phyloP scores from a whole-genome alignment of 2,329 filamentous ascomycete genomes.

The Dryadomyces quercus-mongolicae region DNA sequence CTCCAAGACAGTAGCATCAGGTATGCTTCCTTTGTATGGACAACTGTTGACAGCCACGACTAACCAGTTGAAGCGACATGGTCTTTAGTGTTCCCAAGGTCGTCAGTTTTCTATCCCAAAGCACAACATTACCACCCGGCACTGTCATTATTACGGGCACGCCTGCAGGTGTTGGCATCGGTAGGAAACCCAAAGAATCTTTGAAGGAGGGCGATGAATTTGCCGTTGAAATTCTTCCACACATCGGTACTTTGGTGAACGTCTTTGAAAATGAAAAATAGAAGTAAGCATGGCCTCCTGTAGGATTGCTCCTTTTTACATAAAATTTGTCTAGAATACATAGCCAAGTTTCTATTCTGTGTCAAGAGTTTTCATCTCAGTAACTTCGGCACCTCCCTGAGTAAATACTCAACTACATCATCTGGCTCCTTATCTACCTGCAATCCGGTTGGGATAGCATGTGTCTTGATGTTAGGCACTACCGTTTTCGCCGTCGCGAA shows the following conservation, averaged over 20 bases:
- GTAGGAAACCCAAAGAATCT: conserved; percentile 23
- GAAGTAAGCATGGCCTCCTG: too few relatives aligned
- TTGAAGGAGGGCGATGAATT: conserved; percentile 28
- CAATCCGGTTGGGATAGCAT: too few relatives aligned
- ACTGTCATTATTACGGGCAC: conserved; percentile 30
- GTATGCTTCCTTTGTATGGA: not conserved
- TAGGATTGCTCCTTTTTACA: too few relatives aligned
- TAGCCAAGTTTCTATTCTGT: too few relatives aligned
- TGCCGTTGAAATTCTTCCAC: conserved; percentile 27
- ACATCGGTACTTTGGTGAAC: conserved; percentile 23
- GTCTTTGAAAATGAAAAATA: too few relatives aligned
- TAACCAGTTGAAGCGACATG: conserved; percentile 27
- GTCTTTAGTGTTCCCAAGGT: conserved; percentile 38
- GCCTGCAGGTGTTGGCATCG: conserved; percentile 27
- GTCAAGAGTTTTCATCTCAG: too few relatives aligned
- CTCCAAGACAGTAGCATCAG: conserved; percentile 7
- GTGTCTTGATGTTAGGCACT: too few relatives aligned
- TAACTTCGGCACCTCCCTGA: too few relatives aligned
- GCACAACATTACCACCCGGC: conserved; percentile 27
- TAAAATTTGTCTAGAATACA: too few relatives aligned
- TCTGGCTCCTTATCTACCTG: too few relatives aligned
- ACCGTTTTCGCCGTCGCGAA: too few relatives aligned
- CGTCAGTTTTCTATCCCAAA: conserved; percentile 29
- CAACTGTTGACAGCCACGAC: not conserved
- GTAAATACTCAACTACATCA: too few relatives aligned